Base-by-base conservation (phyloP, 495 filamentous ascomycete genomes). In the Penicillium silybi region DNA sequence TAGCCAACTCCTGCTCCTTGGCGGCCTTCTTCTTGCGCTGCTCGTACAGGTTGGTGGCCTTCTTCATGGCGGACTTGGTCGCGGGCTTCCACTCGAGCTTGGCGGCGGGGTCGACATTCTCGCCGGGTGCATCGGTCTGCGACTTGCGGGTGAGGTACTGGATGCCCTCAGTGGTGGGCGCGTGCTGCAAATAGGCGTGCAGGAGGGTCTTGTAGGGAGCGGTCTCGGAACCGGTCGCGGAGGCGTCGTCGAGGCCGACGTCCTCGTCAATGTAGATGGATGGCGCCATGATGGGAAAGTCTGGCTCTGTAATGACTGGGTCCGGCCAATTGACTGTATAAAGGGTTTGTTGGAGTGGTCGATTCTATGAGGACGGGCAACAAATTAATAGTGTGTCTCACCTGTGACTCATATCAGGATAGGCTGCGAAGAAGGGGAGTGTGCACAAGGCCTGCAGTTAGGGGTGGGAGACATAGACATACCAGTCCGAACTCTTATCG, bases 41-140 rank as follows among this genome's bases (percentile, higher is more conserved):
- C 52, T 90, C 87, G 46, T 80, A 82, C 44, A 82, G 80, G 67
- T 83, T 85, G 68, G 80, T 78, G 20, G 84, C 85, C 73, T 95
- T 93, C 78, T 93, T 95, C 63, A 88, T 58, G 19, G 89, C 89
- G 40, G 83, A 84, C 75, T 92, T 92, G 40, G 89, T 85, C 6
- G 86, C 85, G 46, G 87, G 82, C 68, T 92, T 89, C 86, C 87
- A 96, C 56, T 85, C 80, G 54, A 79, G 57, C 44, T 76, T 74
- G 29, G 71, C 66, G 7, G 70, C 70, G 9, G 70, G 68, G 41
- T 73, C 71, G 15, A 65, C 70, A 67, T 81, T 78, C 58, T 83
- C 80, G 18, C 73, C 78, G n/a, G 83, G 65, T 13, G 82, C 72
- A 32, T 83, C 87, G 53, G 82, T 86, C 44, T 80, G 71, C 22